phyloP scores from a whole-genome alignment of 495 filamentous ascomycete genomes.

The Aspergillus sclerotiicarbonarius region DNA sequence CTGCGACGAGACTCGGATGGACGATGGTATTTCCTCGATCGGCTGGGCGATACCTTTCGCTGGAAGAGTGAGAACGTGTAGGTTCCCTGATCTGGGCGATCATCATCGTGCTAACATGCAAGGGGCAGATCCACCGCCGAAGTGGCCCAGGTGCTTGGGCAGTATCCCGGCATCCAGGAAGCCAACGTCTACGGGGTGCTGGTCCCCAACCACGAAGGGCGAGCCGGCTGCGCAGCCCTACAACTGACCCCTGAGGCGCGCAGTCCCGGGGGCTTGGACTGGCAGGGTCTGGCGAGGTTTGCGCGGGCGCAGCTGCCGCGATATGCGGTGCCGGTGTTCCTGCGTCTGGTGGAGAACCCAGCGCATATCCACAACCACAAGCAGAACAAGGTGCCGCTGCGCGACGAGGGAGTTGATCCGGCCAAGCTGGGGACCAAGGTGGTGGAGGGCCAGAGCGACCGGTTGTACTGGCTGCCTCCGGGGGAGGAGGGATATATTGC shows the following conservation, averaged over 20 bases:
- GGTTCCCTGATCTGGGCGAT: slow-evolving; percentile 8
- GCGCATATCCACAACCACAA: slow-evolving; percentile 79
- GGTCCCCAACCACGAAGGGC: slow-evolving; percentile 68
- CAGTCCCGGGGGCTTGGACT: slow-evolving; percentile 48
- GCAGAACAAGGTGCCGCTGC: slow-evolving; percentile 73
- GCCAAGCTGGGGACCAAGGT: slow-evolving; percentile 48
- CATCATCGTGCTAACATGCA: not conserved
- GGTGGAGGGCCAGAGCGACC: slow-evolving; percentile 41
- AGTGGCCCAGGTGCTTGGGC: slow-evolving; percentile 65
- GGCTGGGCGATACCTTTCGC: slow-evolving; percentile 75
- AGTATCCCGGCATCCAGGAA: slow-evolving; percentile 64
- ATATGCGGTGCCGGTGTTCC: slow-evolving; percentile 77
- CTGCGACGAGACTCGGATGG: slow-evolving; percentile 63
- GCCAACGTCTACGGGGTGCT: slow-evolving; percentile 78
- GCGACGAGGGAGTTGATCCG: slow-evolving; percentile 69
- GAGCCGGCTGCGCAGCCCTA: slow-evolving; percentile 67
- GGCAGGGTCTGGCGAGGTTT: slow-evolving; percentile 49
- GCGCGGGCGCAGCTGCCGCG: slow-evolving; percentile 58
- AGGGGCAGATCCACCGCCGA: slow-evolving; percentile 59
- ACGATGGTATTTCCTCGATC: slow-evolving; percentile 76
- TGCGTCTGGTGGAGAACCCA: slow-evolving; percentile 58
- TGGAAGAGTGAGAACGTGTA: slow-evolving; percentile 85
- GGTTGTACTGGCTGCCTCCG: slow-evolving; percentile 55
- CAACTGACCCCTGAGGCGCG: slow-evolving; percentile 35
- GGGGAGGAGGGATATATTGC: slow-evolving; percentile 54